Conservation (phyloP, 306 rosid genomes). For the Begonia masoniana region DNA sequence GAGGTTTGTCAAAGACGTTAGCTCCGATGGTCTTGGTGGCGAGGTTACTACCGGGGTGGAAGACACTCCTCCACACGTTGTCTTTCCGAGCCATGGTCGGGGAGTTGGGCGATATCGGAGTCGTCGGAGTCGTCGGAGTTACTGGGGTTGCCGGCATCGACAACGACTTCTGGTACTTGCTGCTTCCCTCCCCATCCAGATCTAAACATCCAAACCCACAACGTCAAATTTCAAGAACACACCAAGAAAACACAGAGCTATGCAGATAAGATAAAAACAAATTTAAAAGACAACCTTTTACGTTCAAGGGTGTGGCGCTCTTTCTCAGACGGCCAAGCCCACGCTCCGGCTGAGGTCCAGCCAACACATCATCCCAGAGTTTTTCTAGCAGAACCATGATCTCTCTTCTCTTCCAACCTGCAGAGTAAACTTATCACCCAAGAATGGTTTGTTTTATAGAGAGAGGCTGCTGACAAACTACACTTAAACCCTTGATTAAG, state of each 20-base stretch:
- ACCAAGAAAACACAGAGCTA: neutral
- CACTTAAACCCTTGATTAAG: too few relatives aligned
- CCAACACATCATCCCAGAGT: slow-evolving; percentile 78
- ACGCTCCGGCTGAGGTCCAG: slow-evolving; percentile 80
- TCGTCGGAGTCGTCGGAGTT: slow-evolving; percentile 43
- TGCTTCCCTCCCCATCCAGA: slow-evolving; percentile 28
- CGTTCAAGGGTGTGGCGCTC: slow-evolving; percentile 29
- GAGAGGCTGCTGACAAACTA: neutral
- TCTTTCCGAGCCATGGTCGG: slow-evolving; percentile 43
- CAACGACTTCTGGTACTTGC: slow-evolving; percentile 23
- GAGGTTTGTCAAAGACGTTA: slow-evolving; percentile 65
- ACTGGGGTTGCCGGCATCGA: slow-evolving; percentile 41
- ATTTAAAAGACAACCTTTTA: slow-evolving; percentile 16
- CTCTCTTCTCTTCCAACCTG: neutral
- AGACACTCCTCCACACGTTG: slow-evolving; percentile 98
- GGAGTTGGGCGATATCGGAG: slow-evolving; percentile 27
- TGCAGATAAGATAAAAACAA: neutral
- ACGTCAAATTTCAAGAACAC: too few relatives aligned
- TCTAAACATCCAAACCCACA: neutral
- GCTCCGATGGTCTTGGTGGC: slow-evolving; percentile 56
- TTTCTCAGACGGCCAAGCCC: slow-evolving; percentile 72
- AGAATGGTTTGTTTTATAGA: neutral
- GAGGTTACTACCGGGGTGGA: slow-evolving; percentile 82
- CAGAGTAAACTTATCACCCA: too few relatives aligned
- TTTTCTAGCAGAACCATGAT: slow-evolving; percentile 69